Evolutionary conservation across 2,329 filamentous ascomycete genomes (phyloP), one percentile per base, ranked within the genome.

Genomic region (Epicoccum sorghinum): DNA sequence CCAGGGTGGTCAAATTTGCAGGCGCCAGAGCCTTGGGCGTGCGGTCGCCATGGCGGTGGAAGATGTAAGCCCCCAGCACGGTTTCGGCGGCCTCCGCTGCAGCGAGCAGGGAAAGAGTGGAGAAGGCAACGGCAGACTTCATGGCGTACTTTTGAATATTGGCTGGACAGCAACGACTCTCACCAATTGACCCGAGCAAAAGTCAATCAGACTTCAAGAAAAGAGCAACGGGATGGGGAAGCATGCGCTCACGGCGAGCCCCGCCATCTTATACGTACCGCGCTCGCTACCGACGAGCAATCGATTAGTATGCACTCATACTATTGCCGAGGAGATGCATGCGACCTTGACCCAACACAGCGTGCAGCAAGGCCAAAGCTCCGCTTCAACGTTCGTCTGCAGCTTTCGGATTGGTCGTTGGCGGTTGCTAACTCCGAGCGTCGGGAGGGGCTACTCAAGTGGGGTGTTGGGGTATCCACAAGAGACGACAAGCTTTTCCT

Each of bases 31-130:
- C 80, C 78, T 96, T 96, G 59, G 90, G 78, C 0, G 91, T 93
- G 51, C 93, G 86, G 75, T 97, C 93, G 53, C 93, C 93, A 78
- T 97, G 93, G 40, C 93, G 89, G 65, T 91, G 86, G 80, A 96
- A 96, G 75, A 96, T 86, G 75, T 93, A 95, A 40, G 88, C 86
- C 47, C 91, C 92, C 13, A 96, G 81, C 25, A 95, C 81, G 0
- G 87, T 89, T 78, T 96, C 90, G 52, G 70, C 72, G 25, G 71
- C 70, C 24, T 69, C 62, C 36, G 63, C 59, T 29, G 65, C 63
- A 36, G 66, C 56, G 27, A 70, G 60, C 54, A 71, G 39, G 10
- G 65, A 64, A 18, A 74, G 61, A 35, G 64, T 58, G 45, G 68
- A 60, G 30, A 55, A 42, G 32, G 52, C 52, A 45, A 69, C 39